phyloP scores from a whole-genome alignment of 352 stramenopile genomes.

The Globisporangium lucens region DNA sequence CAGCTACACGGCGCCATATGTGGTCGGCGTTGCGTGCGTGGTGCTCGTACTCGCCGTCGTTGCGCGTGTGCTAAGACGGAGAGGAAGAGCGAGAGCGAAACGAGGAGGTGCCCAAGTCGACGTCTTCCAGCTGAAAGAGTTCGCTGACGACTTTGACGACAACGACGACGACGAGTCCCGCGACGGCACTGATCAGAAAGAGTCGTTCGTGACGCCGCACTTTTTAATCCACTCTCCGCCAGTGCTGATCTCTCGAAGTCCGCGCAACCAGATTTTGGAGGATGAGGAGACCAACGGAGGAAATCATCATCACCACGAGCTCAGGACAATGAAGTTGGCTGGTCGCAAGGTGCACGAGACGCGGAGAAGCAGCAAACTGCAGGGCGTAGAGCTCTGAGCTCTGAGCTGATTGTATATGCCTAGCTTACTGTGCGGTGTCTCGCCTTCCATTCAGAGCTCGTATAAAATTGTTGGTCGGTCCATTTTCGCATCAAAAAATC shows the following conservation, averaged over 20 bases:
- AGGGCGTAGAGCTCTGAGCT: neutral
- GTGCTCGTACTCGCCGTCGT: neutral
- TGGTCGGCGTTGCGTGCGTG: neutral
- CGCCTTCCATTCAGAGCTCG: no score
- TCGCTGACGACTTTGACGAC: neutral
- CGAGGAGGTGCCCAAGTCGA: neutral
- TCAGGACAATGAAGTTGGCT: neutral
- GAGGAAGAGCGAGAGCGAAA: neutral
- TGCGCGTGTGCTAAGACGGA: neutral
- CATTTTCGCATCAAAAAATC: no score
- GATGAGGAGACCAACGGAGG: neutral
- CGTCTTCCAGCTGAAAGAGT: neutral
- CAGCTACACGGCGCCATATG: neutral
- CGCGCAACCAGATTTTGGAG: neutral
- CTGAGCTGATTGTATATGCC: neutral
- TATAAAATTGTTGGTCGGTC: neutral
- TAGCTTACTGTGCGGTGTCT: no score
- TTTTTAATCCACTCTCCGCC: slow-evolving; percentile 10
- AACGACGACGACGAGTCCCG: neutral
- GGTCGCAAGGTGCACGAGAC: neutral
- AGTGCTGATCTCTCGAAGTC: neutral
- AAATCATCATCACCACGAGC: neutral
- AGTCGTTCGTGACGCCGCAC: slow-evolving; percentile 14
- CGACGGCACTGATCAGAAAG: neutral
- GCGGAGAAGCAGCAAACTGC: neutral